Conservation (phyloP, 441 rosid species). For the Manihot esculenta region DNA sequence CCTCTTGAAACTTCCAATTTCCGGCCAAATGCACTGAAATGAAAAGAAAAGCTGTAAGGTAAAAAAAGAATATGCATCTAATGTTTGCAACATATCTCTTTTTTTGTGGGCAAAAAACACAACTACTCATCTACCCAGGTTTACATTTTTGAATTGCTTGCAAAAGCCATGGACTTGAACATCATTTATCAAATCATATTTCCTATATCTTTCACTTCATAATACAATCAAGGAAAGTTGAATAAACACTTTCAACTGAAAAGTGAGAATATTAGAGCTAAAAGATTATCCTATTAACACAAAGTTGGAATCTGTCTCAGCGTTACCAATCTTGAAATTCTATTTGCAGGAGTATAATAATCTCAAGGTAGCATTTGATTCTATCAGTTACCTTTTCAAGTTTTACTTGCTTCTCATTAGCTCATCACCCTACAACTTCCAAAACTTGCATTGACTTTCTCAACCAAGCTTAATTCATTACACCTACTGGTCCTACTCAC, state of each 20-base stretch:
- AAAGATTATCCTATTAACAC: neutral
- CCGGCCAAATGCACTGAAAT: constrained; percentile 55
- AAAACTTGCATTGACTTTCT: neutral
- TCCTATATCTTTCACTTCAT: neutral
- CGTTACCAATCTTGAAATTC: neutral
- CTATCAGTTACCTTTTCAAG: constrained; percentile 4
- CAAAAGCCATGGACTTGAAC: neutral
- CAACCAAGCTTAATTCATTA: too few species aligned
- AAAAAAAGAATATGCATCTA: constrained; percentile 4
- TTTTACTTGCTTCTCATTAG: neutral
- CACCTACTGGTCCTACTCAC: too few species aligned
- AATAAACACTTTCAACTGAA: neutral
- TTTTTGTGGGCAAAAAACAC: neutral
- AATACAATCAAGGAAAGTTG: neutral
- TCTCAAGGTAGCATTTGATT: neutral
- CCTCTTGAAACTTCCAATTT: constrained; percentile 33
- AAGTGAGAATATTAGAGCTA: neutral
- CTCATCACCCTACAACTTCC: neutral
- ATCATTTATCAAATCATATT: neutral
- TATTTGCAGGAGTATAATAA: neutral
- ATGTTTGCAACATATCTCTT: neutral
- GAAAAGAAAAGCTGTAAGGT: constrained; percentile 14
- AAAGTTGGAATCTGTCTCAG: neutral
- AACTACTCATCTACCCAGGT: neutral
- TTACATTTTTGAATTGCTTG: constrained; percentile 2